A percentile compares a stretch with the other conserved stretches of the same genome.
phyloP scores from a whole-genome alignment of 1,284 basidiomycete species.

The Moniliella sp. region DNA sequence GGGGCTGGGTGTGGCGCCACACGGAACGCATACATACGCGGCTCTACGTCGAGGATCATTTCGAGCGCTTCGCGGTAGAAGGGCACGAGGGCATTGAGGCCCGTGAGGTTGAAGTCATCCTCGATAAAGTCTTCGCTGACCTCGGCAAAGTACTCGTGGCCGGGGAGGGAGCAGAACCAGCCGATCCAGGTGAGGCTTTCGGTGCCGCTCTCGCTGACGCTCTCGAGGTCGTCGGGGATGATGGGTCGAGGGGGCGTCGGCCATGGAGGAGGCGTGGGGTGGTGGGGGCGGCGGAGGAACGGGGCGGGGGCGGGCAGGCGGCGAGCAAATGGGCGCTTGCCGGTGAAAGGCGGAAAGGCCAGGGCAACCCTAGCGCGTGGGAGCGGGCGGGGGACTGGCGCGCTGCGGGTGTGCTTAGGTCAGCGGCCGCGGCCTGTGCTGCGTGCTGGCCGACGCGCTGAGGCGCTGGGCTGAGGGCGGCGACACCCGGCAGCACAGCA shows the following conservation, averaged over 20 bases:
- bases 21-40: constrained; percentile 30
- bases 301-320: too few species aligned
- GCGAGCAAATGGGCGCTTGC: too few species aligned
- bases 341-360: too few species aligned
- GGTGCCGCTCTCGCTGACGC: constrained; percentile 22
- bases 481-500: too few species aligned
- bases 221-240: constrained; percentile 10
- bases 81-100: constrained; percentile 73
- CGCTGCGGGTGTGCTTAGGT: too few species aligned
- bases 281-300: neutral
- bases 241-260: too few species aligned
- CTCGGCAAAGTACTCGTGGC: constrained; percentile 75
- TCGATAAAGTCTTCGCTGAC: constrained; percentile 97
- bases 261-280: neutral
- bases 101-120: constrained; percentile 97
- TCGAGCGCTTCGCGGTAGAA: constrained; percentile 99
- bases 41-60: constrained; percentile 99
- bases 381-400: too few species aligned
- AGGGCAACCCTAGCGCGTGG: too few species aligned
- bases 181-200: constrained; percentile 65
- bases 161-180: constrained; percentile 94
- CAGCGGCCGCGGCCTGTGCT: too few species aligned
- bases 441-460: too few species aligned
- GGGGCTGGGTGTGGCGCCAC: neutral
- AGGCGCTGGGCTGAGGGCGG: too few species aligned